A percentile compares a stretch with the other conserved stretches of the same genome.
phyloP scores from a whole-genome alignment of 495 filamentous ascomycete species.

The Penicillium silybi region DNA sequence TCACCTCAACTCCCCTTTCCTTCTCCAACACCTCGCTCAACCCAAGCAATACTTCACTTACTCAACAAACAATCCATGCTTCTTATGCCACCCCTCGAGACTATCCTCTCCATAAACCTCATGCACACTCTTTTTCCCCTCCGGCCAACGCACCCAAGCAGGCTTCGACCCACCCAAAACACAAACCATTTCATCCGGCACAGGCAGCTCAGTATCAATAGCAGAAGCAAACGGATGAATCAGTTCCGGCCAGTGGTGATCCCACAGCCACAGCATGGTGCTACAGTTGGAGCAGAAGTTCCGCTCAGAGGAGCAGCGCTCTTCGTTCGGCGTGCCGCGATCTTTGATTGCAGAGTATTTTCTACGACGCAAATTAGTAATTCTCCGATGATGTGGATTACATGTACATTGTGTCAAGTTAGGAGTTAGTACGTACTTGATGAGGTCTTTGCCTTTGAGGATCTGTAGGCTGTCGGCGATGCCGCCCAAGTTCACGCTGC shows the following conservation, averaged over 20 bases:
- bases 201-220: conserved; percentile 51
- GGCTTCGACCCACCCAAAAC: conserved; percentile 47
- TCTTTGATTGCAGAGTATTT: conserved; percentile 50
- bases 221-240: conserved; percentile 56
- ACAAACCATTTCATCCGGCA: conserved; percentile 52
- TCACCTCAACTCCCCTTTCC: not conserved
- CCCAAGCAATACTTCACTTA: conserved; percentile 1
- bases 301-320: conserved; percentile 43
- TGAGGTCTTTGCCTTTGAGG: conserved; percentile 43
- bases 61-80: conserved; percentile 34
- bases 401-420: too few relatives aligned
- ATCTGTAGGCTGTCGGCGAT: conserved; percentile 45
- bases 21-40: not conserved
- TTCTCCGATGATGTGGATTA: not conserved
- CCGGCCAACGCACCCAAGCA: conserved; percentile 47
- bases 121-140: conserved; percentile 47
- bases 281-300: conserved; percentile 53
- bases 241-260: conserved; percentile 50
- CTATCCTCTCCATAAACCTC: conserved; percentile 40
- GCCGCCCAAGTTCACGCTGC: conserved; percentile 50
- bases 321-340: conserved; percentile 43
- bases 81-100: conserved; percentile 53
- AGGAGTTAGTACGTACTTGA: conserved; percentile 36
- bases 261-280: conserved; percentile 49
- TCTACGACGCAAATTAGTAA: conserved; percentile 21